These are phyloP conservation scores for Luvunga scandens DNA, from an alignment of 345 rosid genomes.

Conservation along the genomic window DNA sequence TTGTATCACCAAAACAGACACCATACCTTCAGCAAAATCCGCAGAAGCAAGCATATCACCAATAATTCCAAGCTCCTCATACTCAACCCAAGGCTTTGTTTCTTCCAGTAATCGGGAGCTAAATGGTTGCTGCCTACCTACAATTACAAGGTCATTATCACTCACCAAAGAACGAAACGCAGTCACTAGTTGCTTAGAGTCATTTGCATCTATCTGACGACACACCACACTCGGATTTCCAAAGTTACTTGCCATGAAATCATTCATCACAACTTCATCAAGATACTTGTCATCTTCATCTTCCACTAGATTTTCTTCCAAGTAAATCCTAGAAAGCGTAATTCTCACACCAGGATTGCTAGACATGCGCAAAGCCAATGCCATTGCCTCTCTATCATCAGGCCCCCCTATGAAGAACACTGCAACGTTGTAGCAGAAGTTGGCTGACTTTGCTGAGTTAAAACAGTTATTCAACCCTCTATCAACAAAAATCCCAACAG, in stretches of 20 bases:
- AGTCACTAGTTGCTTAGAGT: slow-evolving; percentile 14
- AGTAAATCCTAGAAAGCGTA: slow-evolving; percentile 13
- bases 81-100: slow-evolving; percentile 26
- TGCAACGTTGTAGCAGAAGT: slow-evolving; percentile 7
- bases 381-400: slow-evolving; percentile 37
- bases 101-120: slow-evolving; percentile 10
- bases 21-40: slow-evolving; percentile 17
- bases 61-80: slow-evolving; percentile 35
- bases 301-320: background rate
- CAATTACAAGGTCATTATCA: slow-evolving; percentile 26
- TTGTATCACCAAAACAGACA: slow-evolving; percentile 33
- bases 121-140: slow-evolving; percentile 15
- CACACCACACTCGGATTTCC: background rate
- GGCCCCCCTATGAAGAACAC: slow-evolving; percentile 32
- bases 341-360: slow-evolving; percentile 15
- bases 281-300: background rate
- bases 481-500: slow-evolving; percentile 33
- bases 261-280: slow-evolving; percentile 14
- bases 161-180: slow-evolving; percentile 5
- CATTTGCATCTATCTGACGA: background rate
- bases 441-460: background rate
- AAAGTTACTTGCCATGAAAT: slow-evolving; percentile 12
- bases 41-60: slow-evolving; percentile 35
- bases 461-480: background rate
- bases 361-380: slow-evolving; percentile 29